Base-by-base conservation (phyloP, 768 basidiomycete genomes). In the Russula ochroleuca region DNA sequence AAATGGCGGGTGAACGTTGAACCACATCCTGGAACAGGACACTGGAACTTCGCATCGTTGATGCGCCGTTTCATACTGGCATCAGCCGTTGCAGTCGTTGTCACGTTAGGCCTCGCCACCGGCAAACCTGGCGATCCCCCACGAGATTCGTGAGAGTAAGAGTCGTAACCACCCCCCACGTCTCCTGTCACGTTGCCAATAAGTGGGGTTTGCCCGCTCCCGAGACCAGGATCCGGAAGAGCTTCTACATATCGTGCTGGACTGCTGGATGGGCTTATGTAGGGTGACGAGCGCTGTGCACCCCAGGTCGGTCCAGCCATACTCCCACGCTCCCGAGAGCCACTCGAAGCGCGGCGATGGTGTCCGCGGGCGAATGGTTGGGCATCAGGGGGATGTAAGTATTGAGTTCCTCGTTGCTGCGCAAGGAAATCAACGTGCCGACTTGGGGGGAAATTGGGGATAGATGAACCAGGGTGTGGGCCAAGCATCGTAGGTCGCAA, bases 1-100 rank as follows among this genome's bases (percentile, higher is more conserved):
- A 97, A 97, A 72, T 92, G 89, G 71, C 92, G 78, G 47, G 95
- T 97, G 75, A 98, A 98, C n/a, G 94, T 96, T 74, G 92, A 94
- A 50, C 92, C 93, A 77, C 94, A 98, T 14, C 93, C 94, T 11
- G 92, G 91, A 17, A 98, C 92, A 5, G 95, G 94, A 75, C 94
- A 98, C 64, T 83, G 75, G 72, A 95, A 96, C 66, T 84, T 87
- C 49, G 94, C 94, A 57, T 93, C 90, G 72, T 91, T 90, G 71
- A 93, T 96, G 69, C 94, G 79, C 61, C 94, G 78, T 68, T 85
- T 86, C 71, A 90, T 85, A 67, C 88, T 90, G 4, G 94, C 94
- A 72, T 90, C 87, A 55, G 87, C 87, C 53, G 94, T 97, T 64
- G 92, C 87, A 45, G 87, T 85, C 40, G 94, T 96, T 50, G 94